These are phyloP conservation scores for Suhomyces anneliseae DNA, from an alignment of 1,139 yeast genomes.

Conservation along the genomic window DNA sequence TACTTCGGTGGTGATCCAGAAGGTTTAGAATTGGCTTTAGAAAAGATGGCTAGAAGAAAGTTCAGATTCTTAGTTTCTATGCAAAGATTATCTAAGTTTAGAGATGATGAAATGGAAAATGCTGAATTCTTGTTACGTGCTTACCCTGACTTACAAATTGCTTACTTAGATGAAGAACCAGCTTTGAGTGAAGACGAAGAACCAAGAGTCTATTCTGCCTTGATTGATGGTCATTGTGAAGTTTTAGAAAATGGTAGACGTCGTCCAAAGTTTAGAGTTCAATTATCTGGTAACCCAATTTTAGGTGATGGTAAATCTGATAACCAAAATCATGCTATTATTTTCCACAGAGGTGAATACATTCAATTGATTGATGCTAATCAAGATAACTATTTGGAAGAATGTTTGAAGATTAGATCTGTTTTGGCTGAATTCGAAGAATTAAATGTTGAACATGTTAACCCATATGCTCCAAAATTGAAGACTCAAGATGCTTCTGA, in stretches of 20 bases:
- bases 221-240: slow-evolving; percentile 98
- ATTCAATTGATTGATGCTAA: slow-evolving; percentile 97
- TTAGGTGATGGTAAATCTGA: slow-evolving; percentile 99
- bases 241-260: slow-evolving; percentile 97
- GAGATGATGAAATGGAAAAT: slow-evolving; percentile 96
- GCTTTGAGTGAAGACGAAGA: slow-evolving; percentile 93
- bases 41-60: slow-evolving; percentile 99
- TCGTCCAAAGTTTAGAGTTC: slow-evolving; percentile 97
- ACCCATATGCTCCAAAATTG: slow-evolving; percentile 71
- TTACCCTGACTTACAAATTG: slow-evolving; percentile 97
- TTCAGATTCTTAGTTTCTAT: slow-evolving; percentile 95
- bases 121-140: slow-evolving; percentile 98
- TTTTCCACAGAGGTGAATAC: slow-evolving; percentile 98
- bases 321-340: slow-evolving; percentile 95
- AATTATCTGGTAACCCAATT: slow-evolving; percentile 97
- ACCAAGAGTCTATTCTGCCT: slow-evolving; percentile 93
- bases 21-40: slow-evolving; percentile 90
- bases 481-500: slow-evolving; percentile 38
- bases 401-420: slow-evolving; percentile 95
- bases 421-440: slow-evolving; percentile 98
- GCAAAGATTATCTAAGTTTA: slow-evolving; percentile 97
- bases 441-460: slow-evolving; percentile 80
- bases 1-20: slow-evolving; percentile 99
- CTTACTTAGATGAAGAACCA: slow-evolving; percentile 93
- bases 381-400: slow-evolving; percentile 97